Percentiles rank a stretch among this genome's conserved stretches.
These are phyloP conservation scores for Agaricus bisporus DNA, from an alignment of 768 basidiomycete species.

Conservation along the genomic window DNA sequence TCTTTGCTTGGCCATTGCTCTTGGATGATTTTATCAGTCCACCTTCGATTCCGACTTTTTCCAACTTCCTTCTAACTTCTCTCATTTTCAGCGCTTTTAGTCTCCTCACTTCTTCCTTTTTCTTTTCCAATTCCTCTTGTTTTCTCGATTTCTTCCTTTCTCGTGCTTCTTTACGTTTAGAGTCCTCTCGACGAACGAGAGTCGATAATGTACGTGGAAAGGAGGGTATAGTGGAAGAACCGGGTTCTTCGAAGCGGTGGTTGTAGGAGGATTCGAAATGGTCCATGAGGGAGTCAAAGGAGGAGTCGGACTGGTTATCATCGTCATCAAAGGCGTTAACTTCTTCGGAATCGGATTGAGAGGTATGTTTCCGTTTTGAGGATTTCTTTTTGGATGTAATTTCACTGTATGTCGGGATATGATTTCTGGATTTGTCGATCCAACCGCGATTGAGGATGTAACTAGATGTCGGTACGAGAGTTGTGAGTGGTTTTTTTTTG, in stretches of 20 bases:
- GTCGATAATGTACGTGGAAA: slow-evolving; percentile 72
- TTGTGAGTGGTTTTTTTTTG: neutral
- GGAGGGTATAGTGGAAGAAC: slow-evolving; percentile 38
- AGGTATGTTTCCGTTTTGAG: slow-evolving; percentile 24
- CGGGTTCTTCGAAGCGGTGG: slow-evolving; percentile 97
- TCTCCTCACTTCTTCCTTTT: slow-evolving; percentile 75
- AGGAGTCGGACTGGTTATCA: slow-evolving; percentile 34
- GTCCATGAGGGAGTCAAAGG: slow-evolving; percentile 86
- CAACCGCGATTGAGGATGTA: slow-evolving; percentile 98
- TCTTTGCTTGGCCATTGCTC: slow-evolving; percentile 20
- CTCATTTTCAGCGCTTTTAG: slow-evolving; percentile 82
- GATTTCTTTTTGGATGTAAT: slow-evolving; percentile 32
- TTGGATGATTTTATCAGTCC: slow-evolving; percentile 37
- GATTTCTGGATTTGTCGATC: slow-evolving; percentile 75
- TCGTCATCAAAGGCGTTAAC: slow-evolving; percentile 17
- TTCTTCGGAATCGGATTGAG: slow-evolving; percentile 12
- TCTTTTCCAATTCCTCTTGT: slow-evolving; percentile 67
- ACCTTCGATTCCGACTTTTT: slow-evolving; percentile 65
- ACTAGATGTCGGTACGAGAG: slow-evolving; percentile 32
- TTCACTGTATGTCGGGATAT: slow-evolving; percentile 83
- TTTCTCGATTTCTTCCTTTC: slow-evolving; percentile 71
- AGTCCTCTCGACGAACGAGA: slow-evolving; percentile 65
- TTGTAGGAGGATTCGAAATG: slow-evolving; percentile 96
- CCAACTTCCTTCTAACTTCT: slow-evolving; percentile 71
- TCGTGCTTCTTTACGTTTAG: slow-evolving; percentile 80